Base-by-base conservation (phyloP, 768 basidiomycete species). In the Hypsizygus marmoreus region DNA sequence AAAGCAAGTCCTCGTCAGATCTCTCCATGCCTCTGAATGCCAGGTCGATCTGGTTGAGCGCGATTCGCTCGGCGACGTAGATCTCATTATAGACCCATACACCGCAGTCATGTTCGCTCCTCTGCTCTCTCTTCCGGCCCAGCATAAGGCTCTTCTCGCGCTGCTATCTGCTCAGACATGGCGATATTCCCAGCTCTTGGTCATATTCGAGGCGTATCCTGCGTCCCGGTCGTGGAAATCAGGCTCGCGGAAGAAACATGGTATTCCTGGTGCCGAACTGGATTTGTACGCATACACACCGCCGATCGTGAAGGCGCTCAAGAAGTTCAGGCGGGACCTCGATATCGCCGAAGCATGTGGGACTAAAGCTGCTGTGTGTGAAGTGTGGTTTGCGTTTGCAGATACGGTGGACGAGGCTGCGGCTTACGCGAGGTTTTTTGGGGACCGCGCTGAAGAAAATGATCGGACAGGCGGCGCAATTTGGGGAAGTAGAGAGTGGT, bases 161-260 rank as follows among this genome's bases (percentile, higher is more conserved):
- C 61, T 56, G 4, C 66, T 92, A 23, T 67, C 74, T 6, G 51
- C 64, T 16, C 71, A 79, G 45, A 87, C 89, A n/a, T 87, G 84
- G 84, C 67, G 71, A 17, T 91, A 77, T 58, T 54, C 59, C 7
- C 64, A 66, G 20, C 43, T 91, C 3, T 68, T 85, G 2, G 56
- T 91, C 28, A 46, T 91, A 10, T 79, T 91, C 42, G 86, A 87
- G 55, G 85, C 79, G 3, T 88, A 82, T 51, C 80, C 82, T 4
- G 70, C 72, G 12, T 67, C 72, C 4, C 56, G 57, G 44, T 71
- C 73, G 22, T 68, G 67, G 50, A 62, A 51, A 49, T 51, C 58
- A 2, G 43, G 50, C 43, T 53, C 50, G 22, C 49, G 33, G 29
- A 42, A 30, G 14, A 46, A 38, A 17, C 43, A 36, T 17, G 40